Evolutionary conservation across 495 filamentous ascomycete species (phyloP).

Genomic region (Tuber borchii): DNA sequence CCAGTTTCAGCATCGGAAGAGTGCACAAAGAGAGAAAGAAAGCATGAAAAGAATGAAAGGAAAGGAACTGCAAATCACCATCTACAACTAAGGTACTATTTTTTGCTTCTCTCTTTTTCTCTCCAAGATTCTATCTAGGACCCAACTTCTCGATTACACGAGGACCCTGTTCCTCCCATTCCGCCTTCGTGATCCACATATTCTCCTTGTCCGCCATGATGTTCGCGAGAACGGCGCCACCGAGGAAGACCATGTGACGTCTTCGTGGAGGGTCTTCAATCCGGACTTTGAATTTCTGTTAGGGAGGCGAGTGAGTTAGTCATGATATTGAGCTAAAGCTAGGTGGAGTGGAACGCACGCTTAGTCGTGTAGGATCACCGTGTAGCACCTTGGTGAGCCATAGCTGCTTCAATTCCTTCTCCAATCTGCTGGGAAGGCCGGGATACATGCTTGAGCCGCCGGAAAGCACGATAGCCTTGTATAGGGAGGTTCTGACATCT

Average conservation of each 20-base stretch:
- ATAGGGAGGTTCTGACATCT: conserved; percentile 84
- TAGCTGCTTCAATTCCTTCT: conserved; percentile 97
- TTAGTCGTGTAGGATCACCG: conserved; percentile 84
- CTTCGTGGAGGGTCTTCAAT: conserved; percentile 96
- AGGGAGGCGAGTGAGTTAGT: neutral
- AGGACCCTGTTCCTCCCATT: conserved; percentile 93
- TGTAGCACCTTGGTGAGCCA: conserved; percentile 89
- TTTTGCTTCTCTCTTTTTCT: neutral
- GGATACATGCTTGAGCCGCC: conserved; percentile 99
- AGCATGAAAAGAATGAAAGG: neutral
- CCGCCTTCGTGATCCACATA: conserved; percentile 97
- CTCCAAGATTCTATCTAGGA: conserved; percentile 49
- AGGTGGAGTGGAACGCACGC: conserved; percentile 48
- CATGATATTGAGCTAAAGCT: neutral
- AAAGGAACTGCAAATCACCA: neutral
- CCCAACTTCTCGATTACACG: conserved; percentile 84
- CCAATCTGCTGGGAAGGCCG: conserved; percentile 82
- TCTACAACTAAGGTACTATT: neutral
- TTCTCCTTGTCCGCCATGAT: conserved; percentile 97
- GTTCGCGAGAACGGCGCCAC: conserved; percentile 92
- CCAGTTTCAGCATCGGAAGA: neutral
- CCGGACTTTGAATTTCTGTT: conserved; percentile 94
- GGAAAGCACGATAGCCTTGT: conserved; percentile 94
- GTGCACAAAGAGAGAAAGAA: neutral
- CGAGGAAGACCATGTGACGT: conserved; percentile 98